Evolutionary conservation across 306 rosid genomes (phyloP), one percentile per base, ranked within the genome.

Genomic region (Carpinus viminea): DNA sequence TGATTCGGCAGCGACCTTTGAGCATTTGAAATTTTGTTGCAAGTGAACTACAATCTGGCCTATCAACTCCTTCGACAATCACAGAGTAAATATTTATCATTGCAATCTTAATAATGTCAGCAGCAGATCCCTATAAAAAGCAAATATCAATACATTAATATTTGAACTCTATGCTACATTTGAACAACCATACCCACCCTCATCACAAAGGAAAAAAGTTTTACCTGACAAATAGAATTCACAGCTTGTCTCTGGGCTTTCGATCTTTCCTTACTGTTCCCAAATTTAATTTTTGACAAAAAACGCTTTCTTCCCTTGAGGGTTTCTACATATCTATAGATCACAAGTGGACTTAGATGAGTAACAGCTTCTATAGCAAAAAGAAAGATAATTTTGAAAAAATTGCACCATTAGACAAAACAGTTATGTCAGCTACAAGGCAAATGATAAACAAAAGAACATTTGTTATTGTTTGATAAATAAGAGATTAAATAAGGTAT

Each of bases 231-330:
- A 76, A 94, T 85, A 74, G 98, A 94, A 85, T 94, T 94, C 62
- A 94, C 98, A 85, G 97, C 97, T 87, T 92, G 98, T 81, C 98
- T 90, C 86, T 94, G 93, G 61, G 98, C 98, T 85, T 79, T 95
- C 17, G 92, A 87, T 81, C 89, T 92, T 87, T 95, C 98, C 76
- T 84, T 80, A 74, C 83, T 79, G 79, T 78, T 88, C 61, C 98
- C 92, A 62, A 88, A 81, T 81, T 95, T 92, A 79, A 95, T 95
- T 89, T 91, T 95, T 76, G 98, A 84, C 86, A 95, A 86, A 86
- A 89, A 95, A n/a, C 97, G 89, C 61, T 90, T 92, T 79, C 98
- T 87, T 68, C 98, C 98, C 79, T 85, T 85, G 4, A 95, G 89
- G 74, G 98, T 95, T 83, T 87, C 80, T 76, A 92, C 91, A 73